Evolutionary conservation across 306 rosid species (phyloP).

Genomic region (Lotus japonicus): DNA sequence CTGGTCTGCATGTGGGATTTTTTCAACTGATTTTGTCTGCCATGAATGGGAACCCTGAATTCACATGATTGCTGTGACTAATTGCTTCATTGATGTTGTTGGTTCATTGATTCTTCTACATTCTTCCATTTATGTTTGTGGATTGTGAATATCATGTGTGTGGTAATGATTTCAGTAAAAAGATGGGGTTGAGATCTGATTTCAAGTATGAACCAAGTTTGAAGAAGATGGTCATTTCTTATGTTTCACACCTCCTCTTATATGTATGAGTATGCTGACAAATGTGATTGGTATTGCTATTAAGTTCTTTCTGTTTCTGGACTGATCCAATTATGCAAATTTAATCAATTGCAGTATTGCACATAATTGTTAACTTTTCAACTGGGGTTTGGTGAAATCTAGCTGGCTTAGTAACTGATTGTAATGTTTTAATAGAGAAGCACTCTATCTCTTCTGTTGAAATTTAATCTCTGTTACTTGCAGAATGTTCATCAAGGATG

Average conservation of each 20-base stretch:
- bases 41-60: not conserved
- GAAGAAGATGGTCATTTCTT: not conserved
- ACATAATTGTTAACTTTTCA: not conserved
- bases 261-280: not conserved
- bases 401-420: not conserved
- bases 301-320: not conserved
- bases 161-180: constrained; percentile 4
- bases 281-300: not conserved
- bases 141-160: not conserved
- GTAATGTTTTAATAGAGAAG: not conserved
- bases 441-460: not conserved
- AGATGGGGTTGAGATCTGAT: constrained; percentile 22
- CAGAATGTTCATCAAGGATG: constrained; percentile 92
- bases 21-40: constrained; percentile 1
- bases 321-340: not conserved
- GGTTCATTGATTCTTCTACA: constrained; percentile 15
- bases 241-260: not conserved
- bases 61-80: not conserved
- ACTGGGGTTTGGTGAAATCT: constrained; percentile 4
- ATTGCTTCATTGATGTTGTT: constrained; percentile 13
- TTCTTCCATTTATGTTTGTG: not conserved
- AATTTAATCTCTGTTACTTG: constrained; percentile 10
- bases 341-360: constrained; percentile 1
- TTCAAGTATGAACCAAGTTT: constrained; percentile 5
- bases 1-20: not conserved